phyloP scores from a whole-genome alignment of 129 eudicot genomes.

The Escallonia herrerae region DNA sequence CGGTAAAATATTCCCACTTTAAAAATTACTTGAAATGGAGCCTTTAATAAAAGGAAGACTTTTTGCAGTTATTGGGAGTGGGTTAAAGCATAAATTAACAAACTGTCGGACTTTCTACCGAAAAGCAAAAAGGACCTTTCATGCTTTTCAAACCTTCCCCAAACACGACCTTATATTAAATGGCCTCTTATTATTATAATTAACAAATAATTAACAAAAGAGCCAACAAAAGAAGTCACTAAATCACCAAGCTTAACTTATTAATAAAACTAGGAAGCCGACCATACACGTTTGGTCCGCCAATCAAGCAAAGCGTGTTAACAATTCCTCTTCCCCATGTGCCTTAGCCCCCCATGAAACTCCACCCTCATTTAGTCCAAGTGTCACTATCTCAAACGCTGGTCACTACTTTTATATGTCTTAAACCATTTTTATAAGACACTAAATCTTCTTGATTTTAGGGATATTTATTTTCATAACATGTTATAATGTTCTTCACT shows the following conservation, averaged over 20 bases:
- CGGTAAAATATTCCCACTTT: no score
- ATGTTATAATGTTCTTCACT: no score
- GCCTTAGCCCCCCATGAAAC: constrained; percentile 24
- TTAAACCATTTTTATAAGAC: not conserved
- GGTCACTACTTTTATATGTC: not conserved
- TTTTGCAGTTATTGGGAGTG: no score
- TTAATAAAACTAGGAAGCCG: constrained; percentile 15
- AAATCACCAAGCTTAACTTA: not conserved
- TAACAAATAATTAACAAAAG: not conserved
- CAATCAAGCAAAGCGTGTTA: constrained; percentile 30
- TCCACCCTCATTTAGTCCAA: not conserved
- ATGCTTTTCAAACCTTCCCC: no score
- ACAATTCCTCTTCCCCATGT: constrained; percentile 28
- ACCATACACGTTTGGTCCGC: constrained; percentile 26
- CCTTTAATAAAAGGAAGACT: no score
- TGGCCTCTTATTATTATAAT: no score
- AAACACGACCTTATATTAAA: no score
- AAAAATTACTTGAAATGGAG: no score
- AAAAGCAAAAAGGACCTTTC: not conserved
- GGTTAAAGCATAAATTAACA: no score
- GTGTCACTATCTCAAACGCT: constrained; percentile 7
- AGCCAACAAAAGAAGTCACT: not conserved
- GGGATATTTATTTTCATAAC: no score
- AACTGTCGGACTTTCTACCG: not conserved
- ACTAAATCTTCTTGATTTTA: not conserved